These are phyloP conservation scores for Termitomyces sp. DNA, from an alignment of 768 basidiomycete species.

Conservation along the genomic window DNA sequence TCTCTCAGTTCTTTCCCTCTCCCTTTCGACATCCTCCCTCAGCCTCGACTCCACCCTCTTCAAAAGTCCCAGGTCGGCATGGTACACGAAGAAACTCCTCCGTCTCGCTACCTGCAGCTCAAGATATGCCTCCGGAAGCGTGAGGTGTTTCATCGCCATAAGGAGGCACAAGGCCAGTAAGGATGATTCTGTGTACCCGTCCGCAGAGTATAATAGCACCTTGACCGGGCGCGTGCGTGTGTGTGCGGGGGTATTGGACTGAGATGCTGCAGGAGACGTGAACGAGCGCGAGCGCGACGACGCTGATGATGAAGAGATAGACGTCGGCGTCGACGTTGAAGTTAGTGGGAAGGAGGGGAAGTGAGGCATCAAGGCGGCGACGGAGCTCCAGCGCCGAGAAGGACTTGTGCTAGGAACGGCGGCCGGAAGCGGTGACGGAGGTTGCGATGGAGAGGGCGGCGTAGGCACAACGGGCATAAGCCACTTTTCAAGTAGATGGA, in stretches of 20 bases:
- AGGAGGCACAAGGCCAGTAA: slow-evolving; percentile 82
- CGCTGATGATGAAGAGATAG: slow-evolving; percentile 9
- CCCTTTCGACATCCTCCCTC: slow-evolving; percentile 35
- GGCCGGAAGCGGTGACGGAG: slow-evolving; percentile 3
- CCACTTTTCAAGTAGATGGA: slow-evolving; percentile 65
- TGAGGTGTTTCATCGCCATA: slow-evolving; percentile 66
- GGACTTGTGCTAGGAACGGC: not conserved
- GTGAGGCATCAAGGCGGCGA: slow-evolving; percentile 33
- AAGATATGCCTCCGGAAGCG: slow-evolving; percentile 87
- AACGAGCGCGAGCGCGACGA: slow-evolving; percentile 25
- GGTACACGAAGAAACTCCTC: slow-evolving; percentile 91
- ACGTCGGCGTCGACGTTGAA: slow-evolving; percentile 10
- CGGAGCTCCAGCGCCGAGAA: slow-evolving; percentile 36
- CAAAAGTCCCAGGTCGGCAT: slow-evolving; percentile 68
- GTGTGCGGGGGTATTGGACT: slow-evolving; percentile 15
- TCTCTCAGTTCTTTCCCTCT: slow-evolving; percentile 20
- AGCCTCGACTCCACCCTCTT: slow-evolving; percentile 57
- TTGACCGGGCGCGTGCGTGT: slow-evolving; percentile 59
- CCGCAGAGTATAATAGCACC: slow-evolving; percentile 74
- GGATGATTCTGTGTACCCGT: slow-evolving; percentile 91
- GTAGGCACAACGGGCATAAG: slow-evolving; percentile 37
- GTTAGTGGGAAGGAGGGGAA: slow-evolving; percentile 26
- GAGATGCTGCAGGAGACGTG: slow-evolving; percentile 22
- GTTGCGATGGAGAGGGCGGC: slow-evolving; percentile 6
- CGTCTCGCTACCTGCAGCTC: slow-evolving; percentile 79